Evolutionary conservation across 305 asterid species (phyloP), one percentile per base, ranked within the genome.

Genomic region (Fraxinus velutina): DNA sequence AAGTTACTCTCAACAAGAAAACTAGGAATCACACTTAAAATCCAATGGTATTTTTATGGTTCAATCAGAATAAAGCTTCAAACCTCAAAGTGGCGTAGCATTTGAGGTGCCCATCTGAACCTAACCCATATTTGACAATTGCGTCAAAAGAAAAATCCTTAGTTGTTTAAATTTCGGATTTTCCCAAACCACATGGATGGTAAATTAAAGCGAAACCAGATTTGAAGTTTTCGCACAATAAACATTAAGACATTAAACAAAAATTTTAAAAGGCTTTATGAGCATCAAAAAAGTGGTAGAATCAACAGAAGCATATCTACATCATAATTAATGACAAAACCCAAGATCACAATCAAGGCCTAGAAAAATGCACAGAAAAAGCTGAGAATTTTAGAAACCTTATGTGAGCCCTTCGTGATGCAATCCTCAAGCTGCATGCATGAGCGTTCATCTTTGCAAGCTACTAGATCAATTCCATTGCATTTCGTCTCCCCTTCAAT

Each of bases 391-490:
- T 55, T 57, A 80, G 82, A 71, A 85, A 95, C 98, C 99, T 95
- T 86, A 70, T 85, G 86, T 60, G 87, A 84, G 88, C 92, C 95
- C 84, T 92, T 92, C 33, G 81, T 83, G 68, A 91, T 92, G 91
- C 95, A 94, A 85, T 91, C 95, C 87, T 95, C 91, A 77, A 95
- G 97, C 92, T 93, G 98, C 92, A 93, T 89, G 87, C 97, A 93
- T 1, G 99, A 90, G 60, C 47, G 87, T 80, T 95, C 98, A 89
- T 95, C 99, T 90, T 92, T 95, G 93, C 98, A 95, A 72, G 94
- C 96, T 80, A 95, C 97, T 78, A 95, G 91, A 81, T 94, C 91
- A 78, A 88, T 88, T 82, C 94, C 97, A 82, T 86, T 81, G 33
- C 79, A 87, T 75, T 87, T 86, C 29, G 77, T 88, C 73, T 80